Evolutionary conservation across 2,329 filamentous ascomycete genomes (phyloP).

Genomic region (Aspergillus bombycis): DNA sequence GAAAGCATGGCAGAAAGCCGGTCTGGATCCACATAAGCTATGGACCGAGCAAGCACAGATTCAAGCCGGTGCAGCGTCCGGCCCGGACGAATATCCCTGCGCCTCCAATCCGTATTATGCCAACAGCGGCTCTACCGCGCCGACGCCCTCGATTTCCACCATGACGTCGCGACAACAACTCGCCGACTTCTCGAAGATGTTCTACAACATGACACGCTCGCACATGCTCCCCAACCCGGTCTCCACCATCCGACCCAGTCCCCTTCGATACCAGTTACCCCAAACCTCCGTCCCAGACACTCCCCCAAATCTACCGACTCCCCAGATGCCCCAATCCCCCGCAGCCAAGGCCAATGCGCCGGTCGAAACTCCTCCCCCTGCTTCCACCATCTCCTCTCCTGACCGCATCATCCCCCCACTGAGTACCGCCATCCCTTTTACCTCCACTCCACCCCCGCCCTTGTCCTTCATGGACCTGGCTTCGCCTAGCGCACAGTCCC

Average conservation of each 20-base stretch:
- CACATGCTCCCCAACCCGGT: slow-evolving; percentile 31
- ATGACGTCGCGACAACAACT: slow-evolving; percentile 24
- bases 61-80: slow-evolving; percentile 36
- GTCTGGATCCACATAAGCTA: slow-evolving; percentile 49
- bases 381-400: slow-evolving; percentile 20
- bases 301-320: slow-evolving; percentile 14
- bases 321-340: slow-evolving; percentile 19
- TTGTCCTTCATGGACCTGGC: slow-evolving; percentile 27
- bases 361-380: slow-evolving; percentile 12
- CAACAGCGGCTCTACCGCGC: slow-evolving; percentile 7
- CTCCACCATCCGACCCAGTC: slow-evolving; percentile 26
- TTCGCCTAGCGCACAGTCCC: slow-evolving; percentile 21
- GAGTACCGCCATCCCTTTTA: slow-evolving; percentile 11
- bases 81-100: slow-evolving; percentile 21
- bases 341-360: slow-evolving; percentile 6
- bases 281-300: slow-evolving; percentile 15
- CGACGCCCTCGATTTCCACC: slow-evolving; percentile 14
- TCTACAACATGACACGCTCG: slow-evolving; percentile 40
- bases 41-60: slow-evolving; percentile 53
- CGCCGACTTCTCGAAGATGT: slow-evolving; percentile 37
- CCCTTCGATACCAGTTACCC: slow-evolving; percentile 28
- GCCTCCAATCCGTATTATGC: slow-evolving; percentile 17
- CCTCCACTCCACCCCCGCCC: slow-evolving; percentile 12
- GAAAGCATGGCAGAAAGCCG: slow-evolving; percentile 53
- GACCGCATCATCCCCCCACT: slow-evolving; percentile 15